A percentile compares a stretch with the other conserved stretches of the same genome.
Conservation (phyloP, 2,329 filamentous ascomycete species). For the Aspergillus intermedius region DNA sequence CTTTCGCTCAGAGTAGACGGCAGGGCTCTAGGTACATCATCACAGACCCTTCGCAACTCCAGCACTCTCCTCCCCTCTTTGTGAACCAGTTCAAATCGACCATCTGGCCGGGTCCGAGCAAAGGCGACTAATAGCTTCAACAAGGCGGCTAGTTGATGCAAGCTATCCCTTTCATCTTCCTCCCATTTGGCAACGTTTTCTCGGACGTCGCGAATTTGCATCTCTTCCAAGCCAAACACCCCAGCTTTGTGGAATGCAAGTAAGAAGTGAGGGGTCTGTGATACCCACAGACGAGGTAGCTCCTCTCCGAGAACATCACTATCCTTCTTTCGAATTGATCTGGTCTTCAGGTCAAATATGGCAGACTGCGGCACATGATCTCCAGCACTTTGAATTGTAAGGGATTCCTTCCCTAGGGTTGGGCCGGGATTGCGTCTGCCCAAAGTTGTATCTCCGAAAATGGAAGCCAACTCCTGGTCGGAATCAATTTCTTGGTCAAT, state of each 20-base stretch:
- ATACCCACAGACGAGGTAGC: conserved; percentile 44
- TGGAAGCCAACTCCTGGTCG: conserved; percentile 2
- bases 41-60: conserved; percentile 21
- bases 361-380: conserved; percentile 33
- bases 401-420: background rate
- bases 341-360: conserved; percentile 51
- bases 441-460: conserved; percentile 1
- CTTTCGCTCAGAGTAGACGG: background rate
- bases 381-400: conserved; percentile 18
- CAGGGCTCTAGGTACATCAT: background rate
- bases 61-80: conserved; percentile 19
- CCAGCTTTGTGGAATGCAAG: conserved; percentile 44
- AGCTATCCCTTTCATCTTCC: conserved; percentile 22
- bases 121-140: conserved; percentile 17
- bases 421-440: background rate
- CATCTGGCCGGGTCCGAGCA: conserved; percentile 10
- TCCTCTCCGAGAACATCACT: conserved; percentile 35
- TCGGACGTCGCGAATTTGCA: conserved; percentile 34
- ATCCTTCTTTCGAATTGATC: conserved; percentile 29
- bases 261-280: conserved; percentile 48
- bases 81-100: conserved; percentile 20
- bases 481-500: background rate
- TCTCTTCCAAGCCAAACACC: conserved; percentile 43
- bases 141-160: conserved; percentile 14
- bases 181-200: conserved; percentile 39